Evolutionary conservation across 1,139 yeast genomes (phyloP).

Genomic region (Hemisphaericaspora xylofermentans): DNA sequence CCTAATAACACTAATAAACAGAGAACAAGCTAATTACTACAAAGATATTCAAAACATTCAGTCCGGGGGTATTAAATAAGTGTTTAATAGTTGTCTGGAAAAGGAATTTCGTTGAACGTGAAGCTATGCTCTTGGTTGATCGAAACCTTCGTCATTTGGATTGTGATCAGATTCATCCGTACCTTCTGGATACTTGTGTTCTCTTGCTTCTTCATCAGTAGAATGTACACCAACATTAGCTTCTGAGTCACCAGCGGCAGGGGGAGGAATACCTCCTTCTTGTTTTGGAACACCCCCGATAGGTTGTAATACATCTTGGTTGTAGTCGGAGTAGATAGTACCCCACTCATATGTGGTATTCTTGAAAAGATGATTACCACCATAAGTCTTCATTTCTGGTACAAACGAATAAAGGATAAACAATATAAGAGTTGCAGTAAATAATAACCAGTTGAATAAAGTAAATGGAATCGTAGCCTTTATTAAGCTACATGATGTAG

Average conservation of each 20-base stretch:
- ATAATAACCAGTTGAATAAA: conserved; percentile 30
- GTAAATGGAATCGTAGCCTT: conserved; percentile 33
- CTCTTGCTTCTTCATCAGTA: conserved; percentile 5
- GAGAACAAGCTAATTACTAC: too few species aligned
- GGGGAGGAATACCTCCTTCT: conserved; percentile 1
- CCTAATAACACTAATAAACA: too few species aligned
- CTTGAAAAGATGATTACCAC: conserved; percentile 6
- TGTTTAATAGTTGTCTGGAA: too few species aligned
- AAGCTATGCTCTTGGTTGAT: background rate
- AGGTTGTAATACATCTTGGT: background rate
- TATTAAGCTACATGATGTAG: conserved; percentile 21
- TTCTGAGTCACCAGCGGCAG: conserved; percentile 6
- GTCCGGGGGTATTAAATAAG: too few species aligned
- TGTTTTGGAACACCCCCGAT: conserved; percentile 5
- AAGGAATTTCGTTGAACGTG: too few species aligned
- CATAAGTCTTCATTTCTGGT: conserved; percentile 19
- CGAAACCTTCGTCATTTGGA: background rate
- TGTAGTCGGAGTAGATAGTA: conserved; percentile 10
- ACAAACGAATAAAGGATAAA: conserved; percentile 21
- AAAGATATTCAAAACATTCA: too few species aligned
- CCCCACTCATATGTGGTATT: conserved; percentile 11
- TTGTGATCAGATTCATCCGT: conserved; percentile 4
- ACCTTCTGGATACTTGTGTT: conserved; percentile 4
- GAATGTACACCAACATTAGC: conserved; percentile 6
- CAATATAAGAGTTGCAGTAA: conserved; percentile 22